Percentiles rank a stretch among this genome's conserved stretches.
These are phyloP conservation scores for Blastobotrys elegans DNA, from an alignment of 1,139 yeast genomes.

Conservation along the genomic window DNA sequence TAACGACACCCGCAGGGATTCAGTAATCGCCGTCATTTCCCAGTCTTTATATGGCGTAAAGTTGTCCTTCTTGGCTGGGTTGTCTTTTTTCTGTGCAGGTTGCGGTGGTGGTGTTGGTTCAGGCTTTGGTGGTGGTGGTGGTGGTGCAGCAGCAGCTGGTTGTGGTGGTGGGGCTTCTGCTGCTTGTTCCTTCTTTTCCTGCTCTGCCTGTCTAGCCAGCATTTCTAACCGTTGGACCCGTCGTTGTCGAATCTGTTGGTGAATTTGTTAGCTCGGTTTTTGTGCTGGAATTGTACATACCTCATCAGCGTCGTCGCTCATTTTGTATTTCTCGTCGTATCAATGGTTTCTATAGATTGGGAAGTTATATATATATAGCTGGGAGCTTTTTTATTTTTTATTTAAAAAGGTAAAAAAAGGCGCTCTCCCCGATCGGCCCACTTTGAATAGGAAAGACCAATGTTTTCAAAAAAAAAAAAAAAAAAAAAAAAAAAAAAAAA, in stretches of 20 bases:
- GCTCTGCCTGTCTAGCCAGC: neutral
- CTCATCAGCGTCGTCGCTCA: conserved; percentile 22
- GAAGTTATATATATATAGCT: too few relatives aligned
- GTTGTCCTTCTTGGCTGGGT: conserved; percentile 1
- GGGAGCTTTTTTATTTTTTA: too few relatives aligned
- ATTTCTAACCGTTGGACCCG: conserved; percentile 26
- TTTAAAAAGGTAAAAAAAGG: too few relatives aligned
- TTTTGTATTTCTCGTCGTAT: too few relatives aligned
- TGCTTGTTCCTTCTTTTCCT: neutral
- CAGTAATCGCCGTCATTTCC: conserved; percentile 21
- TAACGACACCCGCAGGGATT: conserved; percentile 22
- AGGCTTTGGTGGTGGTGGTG: neutral
- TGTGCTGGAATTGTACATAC: conserved; percentile 15
- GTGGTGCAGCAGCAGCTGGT: neutral
- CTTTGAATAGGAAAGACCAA: too few relatives aligned
- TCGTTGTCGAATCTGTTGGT: conserved; percentile 31
- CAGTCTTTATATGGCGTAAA: conserved; percentile 19
- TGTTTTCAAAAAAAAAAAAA: too few relatives aligned
- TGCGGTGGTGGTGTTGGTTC: conserved; percentile 1
- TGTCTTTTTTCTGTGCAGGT: neutral
- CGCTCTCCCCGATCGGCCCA: too few relatives aligned
- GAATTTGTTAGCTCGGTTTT: conserved; percentile 11
- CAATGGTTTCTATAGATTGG: too few relatives aligned
- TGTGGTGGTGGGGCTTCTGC: neutral
- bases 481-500: too few relatives aligned